Percentiles rank a stretch among this genome's conserved stretches.
Evolutionary conservation across 306 rosid genomes (phyloP).

Genomic region (Pyrus pyrifolia): DNA sequence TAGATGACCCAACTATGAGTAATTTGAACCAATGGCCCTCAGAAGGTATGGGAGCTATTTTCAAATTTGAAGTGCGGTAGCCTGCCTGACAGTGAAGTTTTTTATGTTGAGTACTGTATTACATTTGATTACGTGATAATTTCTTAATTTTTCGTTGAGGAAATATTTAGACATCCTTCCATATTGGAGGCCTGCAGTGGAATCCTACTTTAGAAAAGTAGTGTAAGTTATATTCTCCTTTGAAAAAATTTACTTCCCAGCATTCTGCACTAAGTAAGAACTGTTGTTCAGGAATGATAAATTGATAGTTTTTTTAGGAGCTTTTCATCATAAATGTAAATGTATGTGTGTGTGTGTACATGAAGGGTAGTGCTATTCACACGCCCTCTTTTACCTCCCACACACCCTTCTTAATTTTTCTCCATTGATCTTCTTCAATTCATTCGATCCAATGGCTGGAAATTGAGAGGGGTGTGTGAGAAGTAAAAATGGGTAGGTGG

Average conservation of each 20-base stretch:
- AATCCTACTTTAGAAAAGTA: conserved; percentile 40
- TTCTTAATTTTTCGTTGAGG: conserved; percentile 10
- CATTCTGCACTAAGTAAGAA: background rate
- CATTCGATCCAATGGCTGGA: no score
- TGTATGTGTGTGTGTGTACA: no score
- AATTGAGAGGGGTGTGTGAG: no score
- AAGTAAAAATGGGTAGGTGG: no score
- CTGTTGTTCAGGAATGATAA: background rate
- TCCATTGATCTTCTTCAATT: no score
- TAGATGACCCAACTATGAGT: conserved; percentile 32
- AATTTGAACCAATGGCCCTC: conserved; percentile 82
- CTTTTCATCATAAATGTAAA: no score
- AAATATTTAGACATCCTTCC: conserved; percentile 49
- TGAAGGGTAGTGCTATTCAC: no score
- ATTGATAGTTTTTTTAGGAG: background rate
- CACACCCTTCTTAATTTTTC: no score
- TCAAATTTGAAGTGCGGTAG: background rate
- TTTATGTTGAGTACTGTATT: no score
- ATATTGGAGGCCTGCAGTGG: conserved; percentile 66
- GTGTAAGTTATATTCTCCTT: conserved; percentile 38
- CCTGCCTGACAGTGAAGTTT: background rate
- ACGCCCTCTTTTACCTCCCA: no score
- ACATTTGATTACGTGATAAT: background rate
- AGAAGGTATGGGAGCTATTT: conserved; percentile 30
- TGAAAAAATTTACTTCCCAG: background rate